phyloP scores from a whole-genome alignment of 176 grass and related monocot species.

The Pontederia crassipes region DNA sequence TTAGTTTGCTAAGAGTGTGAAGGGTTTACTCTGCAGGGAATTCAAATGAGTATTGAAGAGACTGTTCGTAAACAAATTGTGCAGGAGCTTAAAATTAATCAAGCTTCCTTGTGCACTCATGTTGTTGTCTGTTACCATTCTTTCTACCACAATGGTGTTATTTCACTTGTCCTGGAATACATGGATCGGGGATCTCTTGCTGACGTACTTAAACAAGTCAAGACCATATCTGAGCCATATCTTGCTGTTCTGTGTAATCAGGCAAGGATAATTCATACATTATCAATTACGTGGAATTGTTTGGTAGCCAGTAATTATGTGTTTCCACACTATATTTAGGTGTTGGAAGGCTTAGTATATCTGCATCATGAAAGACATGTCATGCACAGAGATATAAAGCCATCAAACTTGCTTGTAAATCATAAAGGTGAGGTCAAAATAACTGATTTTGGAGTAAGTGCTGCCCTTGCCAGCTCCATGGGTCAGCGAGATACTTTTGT shows the following conservation, averaged over 20 bases:
- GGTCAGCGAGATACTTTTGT: conserved; percentile 95
- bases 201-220: conserved; percentile 91
- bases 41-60: conserved; percentile 99
- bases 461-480: conserved; percentile 77
- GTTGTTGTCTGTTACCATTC: conserved; percentile 86
- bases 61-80: conserved; percentile 89
- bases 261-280: conserved; percentile 21
- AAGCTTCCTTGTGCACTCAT: conserved; percentile 60
- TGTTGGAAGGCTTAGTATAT: conserved; percentile 80
- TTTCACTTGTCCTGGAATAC: conserved; percentile 95
- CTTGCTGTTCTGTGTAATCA: conserved; percentile 89
- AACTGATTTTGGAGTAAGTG: conserved; percentile 91
- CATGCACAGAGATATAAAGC: conserved; percentile 95
- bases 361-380: conserved; percentile 95
- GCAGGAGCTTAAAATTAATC: conserved; percentile 99
- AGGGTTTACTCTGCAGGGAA: conserved; percentile 40
- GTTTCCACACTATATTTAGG: conserved; percentile 25
- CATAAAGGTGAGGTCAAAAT: conserved; percentile 92
- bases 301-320: neutral
- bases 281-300: neutral
- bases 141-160: conserved; percentile 97
- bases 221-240: conserved; percentile 90
- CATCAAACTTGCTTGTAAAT: conserved; percentile 91
- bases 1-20: neutral
- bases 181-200: conserved; percentile 94